Base-by-base conservation (phyloP, 192 early-diverging fungal species). In the Podila clonocystis region DNA sequence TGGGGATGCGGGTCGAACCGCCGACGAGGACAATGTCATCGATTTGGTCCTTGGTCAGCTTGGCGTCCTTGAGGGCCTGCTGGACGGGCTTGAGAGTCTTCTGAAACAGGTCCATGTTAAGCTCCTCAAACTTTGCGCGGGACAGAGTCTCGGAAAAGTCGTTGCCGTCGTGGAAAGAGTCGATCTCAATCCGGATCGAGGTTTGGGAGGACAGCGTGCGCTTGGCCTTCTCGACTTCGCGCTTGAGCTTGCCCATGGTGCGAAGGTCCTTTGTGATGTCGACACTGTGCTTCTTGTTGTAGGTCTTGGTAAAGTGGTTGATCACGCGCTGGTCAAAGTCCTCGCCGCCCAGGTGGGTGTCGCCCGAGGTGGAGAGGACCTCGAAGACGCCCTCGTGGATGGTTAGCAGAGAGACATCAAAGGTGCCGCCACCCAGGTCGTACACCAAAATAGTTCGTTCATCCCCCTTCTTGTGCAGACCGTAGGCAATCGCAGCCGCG, bases 301-400 rank as follows among this genome's bases (percentile, higher is more conserved):
- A 96, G 41, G 90, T 85, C 89, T 94, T 91, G 65, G 89, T 91
- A 86, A 97, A 95, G 91, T 97, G 91, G 61, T 94, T 91, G 69
- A 97, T 93, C 61, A 97, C 84, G 72, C 94, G 90, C 86, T 97
- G 94, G 88, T 92, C 90, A 83, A 89, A 91, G 74, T 90, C 91
- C 80, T 92, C 91, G 65, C 91, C 91, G 72, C 91, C 91, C n/a
- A 93, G 84, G 50, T 89, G 87, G 6, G 96, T 97, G 86, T 97
- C 95, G 72, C 96, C 96, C 83, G 96, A 96, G 82, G 96, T 97
- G 59, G 94, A 95, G 86, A 96, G 95, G 78, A 97, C 96, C 84
- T 97, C 96, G 65, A 97, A 97, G 19, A 97, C 96, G 73, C 95
- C 95, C 73, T 95, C 93, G 71, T 97, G 94, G 67, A 97, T 97